Evolutionary conservation across 129 eudicot genomes (phyloP).

Genomic region (Chrysanthemum makinoi): DNA sequence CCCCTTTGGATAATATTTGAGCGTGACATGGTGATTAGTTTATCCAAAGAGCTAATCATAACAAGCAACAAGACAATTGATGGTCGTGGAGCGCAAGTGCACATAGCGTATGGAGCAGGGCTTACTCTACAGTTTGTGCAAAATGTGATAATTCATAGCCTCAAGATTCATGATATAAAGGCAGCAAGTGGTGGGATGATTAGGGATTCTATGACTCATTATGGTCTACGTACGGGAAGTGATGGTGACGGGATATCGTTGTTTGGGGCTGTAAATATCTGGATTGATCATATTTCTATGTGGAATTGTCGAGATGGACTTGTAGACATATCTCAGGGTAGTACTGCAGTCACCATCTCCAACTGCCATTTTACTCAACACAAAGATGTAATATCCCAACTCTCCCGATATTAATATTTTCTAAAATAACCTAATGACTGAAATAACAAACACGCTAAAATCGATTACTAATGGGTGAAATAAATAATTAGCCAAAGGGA

Average conservation of each 20-base stretch:
- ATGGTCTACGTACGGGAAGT: conserved; percentile 43
- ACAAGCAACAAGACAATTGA: conserved; percentile 73
- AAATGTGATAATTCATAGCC: conserved; percentile 55
- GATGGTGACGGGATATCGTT: conserved; percentile 80
- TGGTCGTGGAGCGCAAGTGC: conserved; percentile 56
- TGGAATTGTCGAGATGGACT: conserved; percentile 47
- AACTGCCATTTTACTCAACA: conserved; percentile 58
- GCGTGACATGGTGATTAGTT: conserved; percentile 42
- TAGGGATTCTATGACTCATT: conserved; percentile 48
- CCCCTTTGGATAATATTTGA: conserved; percentile 77
- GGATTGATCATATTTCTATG: conserved; percentile 82
- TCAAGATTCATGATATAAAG: conserved; percentile 19
- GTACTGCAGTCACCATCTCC: conserved; percentile 78
- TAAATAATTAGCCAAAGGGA: too few relatives aligned
- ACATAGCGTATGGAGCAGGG: conserved; percentile 70
- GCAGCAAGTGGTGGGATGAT: conserved; percentile 63
- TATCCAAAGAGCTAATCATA: conserved; percentile 56
- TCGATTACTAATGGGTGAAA: too few relatives aligned
- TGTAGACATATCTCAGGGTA: conserved; percentile 55
- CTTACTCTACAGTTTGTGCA: conserved; percentile 49
- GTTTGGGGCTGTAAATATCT: conserved; percentile 45
- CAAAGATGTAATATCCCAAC: too few relatives aligned
- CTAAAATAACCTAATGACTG: background rate
- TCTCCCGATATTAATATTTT: background rate
- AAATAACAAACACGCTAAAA: too few relatives aligned